Evolutionary conservation across 306 rosid genomes (phyloP), one percentile per base, ranked within the genome.

Genomic region (Cajanus cajan): DNA sequence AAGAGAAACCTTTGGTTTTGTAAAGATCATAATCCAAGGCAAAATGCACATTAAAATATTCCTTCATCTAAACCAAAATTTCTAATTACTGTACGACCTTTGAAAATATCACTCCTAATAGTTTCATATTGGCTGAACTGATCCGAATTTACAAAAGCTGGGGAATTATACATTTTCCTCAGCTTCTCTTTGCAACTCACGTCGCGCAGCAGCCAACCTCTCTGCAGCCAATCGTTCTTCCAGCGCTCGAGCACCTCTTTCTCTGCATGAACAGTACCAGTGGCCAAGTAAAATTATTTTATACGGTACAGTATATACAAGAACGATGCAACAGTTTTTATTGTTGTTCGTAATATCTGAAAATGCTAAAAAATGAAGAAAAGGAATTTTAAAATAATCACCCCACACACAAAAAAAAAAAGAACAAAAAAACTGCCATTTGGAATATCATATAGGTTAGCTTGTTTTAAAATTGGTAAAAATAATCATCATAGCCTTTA

Each of bases 161-260:
- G 58, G 83, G 72, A 80, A 78, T 88, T 83, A 94, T 16, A 87
- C 97, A 70, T 73, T 88, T 54, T 86, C 90, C 4, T 84, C 36
- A 31, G 91, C 89, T 86, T 83, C 90, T 79, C 79, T 76, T 33
- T 52, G 82, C 11, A 82, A 73, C 83, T 88, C 97, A 61, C 86
- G 68, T 24, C 18, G 74, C 10, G 82, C 80, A 73, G 90, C 84
- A 50, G 87, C 96, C 85, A 91, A 77, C 83, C 89, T 91, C 82
- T 94, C 97, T 4, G 95, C 80, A n/a, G 94, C 96, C 78, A 92
- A 58, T 80, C 98, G 90, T 80, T 94, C 98, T 85, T 95, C 98
- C 55, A 95, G 89, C 25, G 97, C 98, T 71, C 98, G 86, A 55
- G 97, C 98, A 55, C 98, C 98, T 83, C 97, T 87, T 85, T 91